Evolutionary conservation across 305 asterid species (phyloP).

Genomic region (Plantago coronopus): DNA sequence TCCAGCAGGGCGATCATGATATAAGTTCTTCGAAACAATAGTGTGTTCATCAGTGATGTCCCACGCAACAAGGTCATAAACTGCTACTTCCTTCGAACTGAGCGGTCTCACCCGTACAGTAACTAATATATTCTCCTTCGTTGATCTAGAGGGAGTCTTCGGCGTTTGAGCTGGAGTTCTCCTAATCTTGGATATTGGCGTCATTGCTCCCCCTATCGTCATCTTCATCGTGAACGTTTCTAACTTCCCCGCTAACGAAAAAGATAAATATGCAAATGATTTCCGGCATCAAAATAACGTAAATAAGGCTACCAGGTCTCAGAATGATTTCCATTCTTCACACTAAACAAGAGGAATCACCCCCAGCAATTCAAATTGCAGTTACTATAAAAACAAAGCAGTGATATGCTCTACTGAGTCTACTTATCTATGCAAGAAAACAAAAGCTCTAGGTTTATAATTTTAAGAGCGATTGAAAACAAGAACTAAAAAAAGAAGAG

Average conservation of each 20-base stretch:
- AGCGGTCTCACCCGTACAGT: conserved; percentile 89
- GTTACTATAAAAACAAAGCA: neutral
- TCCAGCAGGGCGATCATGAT: conserved; percentile 71
- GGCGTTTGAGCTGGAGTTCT: conserved; percentile 53
- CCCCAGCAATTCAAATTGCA: too few relatives aligned
- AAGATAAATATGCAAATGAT: conserved; percentile 7
- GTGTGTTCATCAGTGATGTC: conserved; percentile 58
- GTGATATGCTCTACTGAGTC: neutral
- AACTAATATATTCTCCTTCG: conserved; percentile 81
- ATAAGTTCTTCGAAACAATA: conserved; percentile 71
- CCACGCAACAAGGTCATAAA: conserved; percentile 88
- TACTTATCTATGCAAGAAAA: neutral
- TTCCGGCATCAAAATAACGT: neutral
- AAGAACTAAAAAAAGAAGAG: too few relatives aligned
- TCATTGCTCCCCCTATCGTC: conserved; percentile 50
- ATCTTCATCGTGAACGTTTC: conserved; percentile 35
- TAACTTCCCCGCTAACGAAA: conserved; percentile 19
- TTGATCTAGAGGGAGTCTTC: conserved; percentile 40
- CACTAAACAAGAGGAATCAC: neutral
- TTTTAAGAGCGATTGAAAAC: too few relatives aligned
- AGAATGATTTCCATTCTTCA: neutral
- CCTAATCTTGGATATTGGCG: conserved; percentile 64
- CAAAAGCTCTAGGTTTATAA: neutral
- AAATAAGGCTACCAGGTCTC: neutral
- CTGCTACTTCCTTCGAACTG: conserved; percentile 73